Conservation (phyloP, 257 asterid genomes). For the Gardenia jasminoides region DNA sequence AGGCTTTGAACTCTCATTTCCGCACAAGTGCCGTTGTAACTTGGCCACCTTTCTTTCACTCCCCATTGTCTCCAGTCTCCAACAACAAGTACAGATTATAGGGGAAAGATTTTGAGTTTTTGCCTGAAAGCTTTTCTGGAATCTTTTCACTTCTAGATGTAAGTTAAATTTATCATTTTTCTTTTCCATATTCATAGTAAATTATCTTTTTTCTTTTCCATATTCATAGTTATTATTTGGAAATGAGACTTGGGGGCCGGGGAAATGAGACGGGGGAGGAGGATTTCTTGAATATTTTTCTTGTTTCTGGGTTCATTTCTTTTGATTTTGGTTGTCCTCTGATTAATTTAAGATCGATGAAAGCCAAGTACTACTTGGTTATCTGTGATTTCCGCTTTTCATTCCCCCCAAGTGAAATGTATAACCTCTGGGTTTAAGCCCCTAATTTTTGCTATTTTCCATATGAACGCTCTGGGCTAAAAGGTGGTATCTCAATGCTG, state of each 20-base stretch:
- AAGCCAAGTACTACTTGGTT: no score
- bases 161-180: neutral
- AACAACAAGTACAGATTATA: no score
- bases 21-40: no score
- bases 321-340: no score
- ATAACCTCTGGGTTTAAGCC: neutral
- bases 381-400: neutral
- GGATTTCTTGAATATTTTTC: neutral
- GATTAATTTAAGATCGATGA: neutral
- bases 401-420: neutral
- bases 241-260: neutral
- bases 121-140: constrained; percentile 1
- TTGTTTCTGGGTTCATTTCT: neutral
- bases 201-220: neutral
- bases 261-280: neutral
- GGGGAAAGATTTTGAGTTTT: neutral
- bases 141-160: neutral
- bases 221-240: neutral
- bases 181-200: constrained; percentile 5
- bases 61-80: neutral
- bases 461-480: neutral
- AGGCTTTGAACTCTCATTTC: no score
- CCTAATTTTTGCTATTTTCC: neutral
- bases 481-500: neutral
- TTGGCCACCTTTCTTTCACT: neutral